Conservation (phyloP, 73 alveolate genomes). For the Urostyla sp. region DNA sequence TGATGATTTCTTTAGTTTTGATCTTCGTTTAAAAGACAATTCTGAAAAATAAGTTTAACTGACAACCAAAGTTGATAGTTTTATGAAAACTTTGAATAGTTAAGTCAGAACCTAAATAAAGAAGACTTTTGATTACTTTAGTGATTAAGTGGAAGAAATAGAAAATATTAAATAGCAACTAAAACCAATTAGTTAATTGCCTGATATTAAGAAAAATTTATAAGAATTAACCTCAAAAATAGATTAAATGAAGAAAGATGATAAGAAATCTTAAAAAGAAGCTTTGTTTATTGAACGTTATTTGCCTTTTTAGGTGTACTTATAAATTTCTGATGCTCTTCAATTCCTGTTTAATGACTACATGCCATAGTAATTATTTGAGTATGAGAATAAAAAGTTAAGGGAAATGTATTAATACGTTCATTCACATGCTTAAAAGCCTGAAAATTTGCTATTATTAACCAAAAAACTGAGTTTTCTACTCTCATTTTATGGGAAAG, state of each 20-base stretch:
- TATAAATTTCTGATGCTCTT: constrained; percentile 27
- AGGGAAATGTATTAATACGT: not conserved
- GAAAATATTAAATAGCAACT: not conserved
- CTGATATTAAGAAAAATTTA: constrained; percentile 8
- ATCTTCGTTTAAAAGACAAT: not conserved
- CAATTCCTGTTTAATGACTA: constrained; percentile 3
- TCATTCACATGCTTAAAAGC: not conserved
- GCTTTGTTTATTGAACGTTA: constrained; percentile 28
- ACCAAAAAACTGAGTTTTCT: not conserved
- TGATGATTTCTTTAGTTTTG: not conserved
- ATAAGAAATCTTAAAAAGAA: not conserved
- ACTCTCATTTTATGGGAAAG: not conserved
- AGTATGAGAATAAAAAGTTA: constrained; percentile 12
- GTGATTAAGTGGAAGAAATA: constrained; percentile 28
- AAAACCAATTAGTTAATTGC: not conserved
- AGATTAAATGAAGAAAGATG: not conserved
- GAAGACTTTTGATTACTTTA: constrained; percentile 7
- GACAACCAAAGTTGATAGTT: not conserved
- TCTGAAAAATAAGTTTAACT: not conserved
- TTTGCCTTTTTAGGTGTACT: constrained; percentile 7
- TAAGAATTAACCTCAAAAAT: not conserved
- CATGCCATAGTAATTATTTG: not conserved
- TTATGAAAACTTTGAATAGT: not conserved
- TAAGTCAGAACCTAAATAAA: not conserved
- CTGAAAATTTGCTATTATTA: not conserved